A percentile compares a stretch with the other conserved stretches of the same genome.
phyloP scores from a whole-genome alignment of 768 basidiomycete species.

The Kwoniella dejecticola region DNA sequence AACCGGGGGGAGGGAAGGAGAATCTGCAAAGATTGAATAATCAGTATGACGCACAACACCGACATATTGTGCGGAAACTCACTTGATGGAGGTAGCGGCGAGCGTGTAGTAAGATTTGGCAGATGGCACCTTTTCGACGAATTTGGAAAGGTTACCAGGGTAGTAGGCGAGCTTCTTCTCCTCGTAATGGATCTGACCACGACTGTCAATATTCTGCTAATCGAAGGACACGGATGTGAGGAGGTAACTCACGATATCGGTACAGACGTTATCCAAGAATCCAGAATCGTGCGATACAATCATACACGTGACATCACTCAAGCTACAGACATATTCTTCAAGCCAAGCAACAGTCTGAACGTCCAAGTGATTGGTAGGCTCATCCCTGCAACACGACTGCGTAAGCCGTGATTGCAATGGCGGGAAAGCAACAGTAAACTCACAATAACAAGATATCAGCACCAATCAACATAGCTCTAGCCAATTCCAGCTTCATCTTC shows the following conservation, averaged over 20 bases:
- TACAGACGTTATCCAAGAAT: conserved; percentile 92
- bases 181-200: conserved; percentile 85
- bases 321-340: conserved; percentile 78
- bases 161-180: conserved; percentile 95
- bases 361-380: conserved; percentile 57
- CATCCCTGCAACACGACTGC: conserved; percentile 16
- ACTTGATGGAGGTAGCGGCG: conserved; percentile 84
- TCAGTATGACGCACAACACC: no score
- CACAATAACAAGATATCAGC: conserved; percentile 61
- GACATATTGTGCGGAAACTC: conserved; percentile 25
- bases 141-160: conserved; percentile 83
- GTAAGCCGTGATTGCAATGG: neutral
- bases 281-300: conserved; percentile 97
- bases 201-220: neutral
- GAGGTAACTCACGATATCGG: conserved; percentile 67
- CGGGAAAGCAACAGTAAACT: neutral
- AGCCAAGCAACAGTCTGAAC: conserved; percentile 84
- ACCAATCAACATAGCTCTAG: conserved; percentile 94
- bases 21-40: conserved; percentile 58
- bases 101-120: conserved; percentile 97
- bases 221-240: neutral
- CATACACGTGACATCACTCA: conserved; percentile 82
- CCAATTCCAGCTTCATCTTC: conserved; percentile 99
- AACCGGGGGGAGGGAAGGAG: conserved; percentile 91
- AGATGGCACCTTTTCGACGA: conserved; percentile 86